Evolutionary conservation across 2,329 filamentous ascomycete species (phyloP), one percentile per base, ranked within the genome.

Genomic region (Orbilia quercus): DNA sequence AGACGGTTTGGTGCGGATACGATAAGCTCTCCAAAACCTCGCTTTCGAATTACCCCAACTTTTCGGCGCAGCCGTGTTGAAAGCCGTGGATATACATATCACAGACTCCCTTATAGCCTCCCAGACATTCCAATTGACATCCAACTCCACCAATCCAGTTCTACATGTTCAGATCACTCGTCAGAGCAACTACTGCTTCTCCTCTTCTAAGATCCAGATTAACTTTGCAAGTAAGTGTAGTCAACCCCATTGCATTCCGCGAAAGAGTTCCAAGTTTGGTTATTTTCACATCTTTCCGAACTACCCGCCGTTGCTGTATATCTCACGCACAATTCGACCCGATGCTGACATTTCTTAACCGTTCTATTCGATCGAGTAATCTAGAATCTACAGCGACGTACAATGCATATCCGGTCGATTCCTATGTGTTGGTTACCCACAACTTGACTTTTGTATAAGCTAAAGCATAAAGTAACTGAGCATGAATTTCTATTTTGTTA

Each of bases 341-440:
- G 12, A 16, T 38, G 44, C 63, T 53, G 22, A 60, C 22, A 5
- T 59, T 47, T 54, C 22, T 38, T 55, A 36, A 64, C 28, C 12
- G 5, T 44, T 25, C n/a, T 1, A 22, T 38, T 59, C 14, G n/a
- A 7, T 53, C 12, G 20, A 57, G 48, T 18, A 34, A 34, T 54
- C 40, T 40, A 65, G 54, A 51, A 60, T 81, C 78, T 79, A 72
- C 76, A 84, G 77, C 42, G 78, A 60, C 85, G 85, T 82, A 82
- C 82, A 76, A 95, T 95, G 91, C 90, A 94, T 86, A 90, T 94
- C 82, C 87, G 91, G 82, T 90, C 90, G 77, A 94, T 95, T 82
- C 90, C 91, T 66, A 94, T 95, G 90, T 94, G 91, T 92, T 86
- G 79, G 88, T 83, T 74, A 0, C 23, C 51, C 57, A 40, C 3